Base-by-base conservation (phyloP, 2,329 filamentous ascomycete genomes). In the Cercospora beticola region DNA sequence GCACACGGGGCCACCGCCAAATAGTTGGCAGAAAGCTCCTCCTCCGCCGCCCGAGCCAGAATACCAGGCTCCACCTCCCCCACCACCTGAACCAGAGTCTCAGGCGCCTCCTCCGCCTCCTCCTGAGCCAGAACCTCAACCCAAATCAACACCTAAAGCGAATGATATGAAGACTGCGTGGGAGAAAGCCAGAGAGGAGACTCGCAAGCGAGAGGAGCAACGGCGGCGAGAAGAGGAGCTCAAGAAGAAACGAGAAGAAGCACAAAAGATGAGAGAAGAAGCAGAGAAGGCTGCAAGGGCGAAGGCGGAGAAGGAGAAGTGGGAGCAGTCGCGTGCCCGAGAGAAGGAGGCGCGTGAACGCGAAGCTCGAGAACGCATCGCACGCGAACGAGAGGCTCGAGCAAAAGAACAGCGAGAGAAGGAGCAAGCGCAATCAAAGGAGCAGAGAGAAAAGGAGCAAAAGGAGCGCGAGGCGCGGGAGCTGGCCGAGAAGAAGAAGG, bases 181-280 rank as follows among this genome's bases (percentile, higher is more conserved):
- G 89, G 89, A 91, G 73, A 90, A 87, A 76, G 89, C 89, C 3
- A 83, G 89, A 64, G 89, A 92, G 75, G 89, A 91, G 72, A 90
- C 86, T 21, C 83, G 86, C 54, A 86, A 83, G 67, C 85, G 85
- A 65, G 89, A 90, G 72, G 88, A 89, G 71, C 88, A 90, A 71
- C 87, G 88, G 30, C 79, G 76, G 63, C 74, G 76, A 36, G 87
- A 86, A 3, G 88, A 90, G 70, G 84, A 86, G 70, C 87, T 87
- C 86, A 89, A 74, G 86, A 76, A 74, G 69, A 78, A 77, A 65
- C 87, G 86, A 5, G 88, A 90, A 70, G 84, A 86, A 70, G 87
- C 86, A 71, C 80, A 82, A 67, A 82, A 82, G 66, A 74, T 81
- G 9, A 82, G 83, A 68, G 85, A 84, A 73, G 84, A 85, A 73